phyloP scores from a whole-genome alignment of 495 filamentous ascomycete genomes.

The Hapsidospora chrysogenum region DNA sequence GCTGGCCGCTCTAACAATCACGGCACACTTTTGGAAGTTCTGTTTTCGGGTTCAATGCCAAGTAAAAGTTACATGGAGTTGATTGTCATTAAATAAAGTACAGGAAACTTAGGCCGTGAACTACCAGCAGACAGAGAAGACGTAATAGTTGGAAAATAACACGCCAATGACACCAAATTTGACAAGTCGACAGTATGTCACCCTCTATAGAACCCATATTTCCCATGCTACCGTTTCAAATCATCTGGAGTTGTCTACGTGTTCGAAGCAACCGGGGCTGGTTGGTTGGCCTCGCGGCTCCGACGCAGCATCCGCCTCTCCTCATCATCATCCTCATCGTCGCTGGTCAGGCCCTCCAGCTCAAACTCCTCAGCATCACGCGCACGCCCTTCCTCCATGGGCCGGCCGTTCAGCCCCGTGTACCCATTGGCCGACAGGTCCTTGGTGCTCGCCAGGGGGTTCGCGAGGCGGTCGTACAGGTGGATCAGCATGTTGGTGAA shows the following conservation, averaged over 20 bases:
- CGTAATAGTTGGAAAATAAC: no score
- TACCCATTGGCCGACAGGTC: conserved; percentile 11
- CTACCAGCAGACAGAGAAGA: no score
- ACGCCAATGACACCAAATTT: no score
- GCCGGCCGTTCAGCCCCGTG: conserved; percentile 38
- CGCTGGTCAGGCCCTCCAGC: conserved; percentile 75
- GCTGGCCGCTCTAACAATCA: no score
- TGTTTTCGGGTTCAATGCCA: no score
- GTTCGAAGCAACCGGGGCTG: conserved; percentile 18
- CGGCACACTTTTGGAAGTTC: no score
- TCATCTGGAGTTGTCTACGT: no score
- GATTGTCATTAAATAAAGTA: no score
- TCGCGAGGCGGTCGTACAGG: conserved; percentile 49
- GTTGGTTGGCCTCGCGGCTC: conserved; percentile 15
- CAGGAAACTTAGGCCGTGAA: no score
- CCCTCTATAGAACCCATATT: no score
- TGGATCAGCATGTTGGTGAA: conserved; percentile 71
- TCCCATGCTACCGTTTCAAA: background rate
- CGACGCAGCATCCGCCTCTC: conserved; percentile 18
- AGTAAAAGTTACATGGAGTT: no score
- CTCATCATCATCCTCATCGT: conserved; percentile 48
- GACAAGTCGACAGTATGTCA: no score
- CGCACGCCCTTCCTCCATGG: conserved; percentile 28
- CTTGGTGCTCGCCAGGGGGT: conserved; percentile 12
- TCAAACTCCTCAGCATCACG: conserved; percentile 83